Conservation (phyloP, 1,284 basidiomycete genomes). For the Termitomyces sp. region DNA sequence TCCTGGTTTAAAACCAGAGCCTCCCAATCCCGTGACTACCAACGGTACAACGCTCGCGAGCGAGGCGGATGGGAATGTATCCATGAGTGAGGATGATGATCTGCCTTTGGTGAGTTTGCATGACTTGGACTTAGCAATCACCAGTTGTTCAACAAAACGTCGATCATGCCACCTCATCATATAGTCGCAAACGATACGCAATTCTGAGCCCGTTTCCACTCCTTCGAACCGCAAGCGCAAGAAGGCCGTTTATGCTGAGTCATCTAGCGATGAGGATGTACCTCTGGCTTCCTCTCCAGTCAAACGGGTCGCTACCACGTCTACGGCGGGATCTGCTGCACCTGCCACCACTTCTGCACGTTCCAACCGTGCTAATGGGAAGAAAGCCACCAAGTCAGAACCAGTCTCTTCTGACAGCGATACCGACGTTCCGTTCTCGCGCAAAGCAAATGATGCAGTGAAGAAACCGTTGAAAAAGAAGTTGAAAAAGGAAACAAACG, state of each 20-base stretch:
- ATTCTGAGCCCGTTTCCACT: conserved; percentile 42
- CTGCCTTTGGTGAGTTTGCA: conserved; percentile 57
- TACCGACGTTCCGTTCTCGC: conserved; percentile 32
- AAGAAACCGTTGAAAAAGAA: conserved; percentile 62
- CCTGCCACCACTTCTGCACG: conserved; percentile 9
- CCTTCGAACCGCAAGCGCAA: conserved; percentile 53
- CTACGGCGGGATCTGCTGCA: conserved; percentile 36
- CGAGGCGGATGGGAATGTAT: conserved; percentile 38
- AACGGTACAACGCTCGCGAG: conserved; percentile 44
- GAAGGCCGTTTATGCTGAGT: conserved; percentile 43
- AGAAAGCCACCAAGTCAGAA: conserved; percentile 26
- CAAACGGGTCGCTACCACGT: conserved; percentile 44
- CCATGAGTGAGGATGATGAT: conserved; percentile 66
- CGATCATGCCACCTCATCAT: conserved; percentile 22
- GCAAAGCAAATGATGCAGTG: conserved; percentile 34
- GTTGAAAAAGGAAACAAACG: conserved; percentile 43
- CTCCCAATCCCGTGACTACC: conserved; percentile 30
- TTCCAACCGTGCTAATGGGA: conserved; percentile 13
- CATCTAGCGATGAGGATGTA: conserved; percentile 66
- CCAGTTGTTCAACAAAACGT: conserved; percentile 15
- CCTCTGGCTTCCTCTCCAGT: conserved; percentile 68
- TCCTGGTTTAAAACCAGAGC: conserved; percentile 41
- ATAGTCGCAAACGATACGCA: conserved; percentile 46
- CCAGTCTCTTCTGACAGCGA: conserved; percentile 32
- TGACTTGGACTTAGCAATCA: conserved; percentile 11